phyloP scores from a whole-genome alignment of 441 rosid species.

The Bruguiera hainesii region DNA sequence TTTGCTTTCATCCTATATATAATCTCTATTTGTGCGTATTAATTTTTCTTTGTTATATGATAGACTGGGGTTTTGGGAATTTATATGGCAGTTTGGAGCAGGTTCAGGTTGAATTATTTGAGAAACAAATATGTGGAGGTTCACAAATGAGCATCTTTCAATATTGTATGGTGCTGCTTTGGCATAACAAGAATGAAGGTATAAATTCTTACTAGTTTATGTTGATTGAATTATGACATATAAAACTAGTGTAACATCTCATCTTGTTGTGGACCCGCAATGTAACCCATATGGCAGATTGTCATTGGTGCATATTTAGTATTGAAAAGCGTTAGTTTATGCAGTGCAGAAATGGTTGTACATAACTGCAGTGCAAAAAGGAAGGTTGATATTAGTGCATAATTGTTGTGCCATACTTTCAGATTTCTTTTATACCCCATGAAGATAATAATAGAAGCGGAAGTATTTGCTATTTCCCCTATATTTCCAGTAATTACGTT shows the following conservation, averaged over 20 bases:
- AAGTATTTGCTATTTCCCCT: background rate
- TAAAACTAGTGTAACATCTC: background rate
- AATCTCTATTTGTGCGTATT: background rate
- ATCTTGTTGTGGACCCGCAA: background rate
- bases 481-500: background rate
- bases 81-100: conserved; percentile 90
- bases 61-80: conserved; percentile 46
- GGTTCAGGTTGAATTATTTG: conserved; percentile 72
- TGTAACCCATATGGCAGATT: background rate
- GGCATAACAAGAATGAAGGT: conserved; percentile 55
- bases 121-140: conserved; percentile 72
- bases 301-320: background rate
- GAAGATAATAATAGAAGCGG: background rate
- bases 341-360: background rate
- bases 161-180: conserved; percentile 60
- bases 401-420: background rate
- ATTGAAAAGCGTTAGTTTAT: background rate
- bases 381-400: background rate
- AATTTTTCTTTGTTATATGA: conserved; percentile 23
- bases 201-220: conserved; percentile 17
- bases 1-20: background rate
- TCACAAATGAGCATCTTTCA: conserved; percentile 60
- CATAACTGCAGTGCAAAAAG: background rate
- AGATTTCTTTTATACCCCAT: background rate
- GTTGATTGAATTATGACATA: conserved; percentile 3